Percentiles rank a stretch among this genome's conserved stretches.
Conservation (phyloP, 2,329 filamentous ascomycete species). For the Fusarium chlamydosporum region DNA sequence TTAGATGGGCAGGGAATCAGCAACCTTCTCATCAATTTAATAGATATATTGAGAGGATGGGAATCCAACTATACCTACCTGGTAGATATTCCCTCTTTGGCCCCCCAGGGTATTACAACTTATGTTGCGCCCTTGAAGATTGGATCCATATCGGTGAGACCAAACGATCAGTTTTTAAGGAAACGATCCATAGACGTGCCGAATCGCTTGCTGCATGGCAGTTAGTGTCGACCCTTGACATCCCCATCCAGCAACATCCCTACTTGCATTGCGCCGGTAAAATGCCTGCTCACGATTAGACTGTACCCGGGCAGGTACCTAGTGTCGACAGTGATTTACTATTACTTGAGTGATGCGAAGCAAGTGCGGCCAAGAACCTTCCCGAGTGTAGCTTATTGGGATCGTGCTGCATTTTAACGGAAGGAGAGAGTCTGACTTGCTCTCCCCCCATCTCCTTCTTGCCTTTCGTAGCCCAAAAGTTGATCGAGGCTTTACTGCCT, state of each 20-base stretch:
- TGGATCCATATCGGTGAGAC: slow-evolving; percentile 13
- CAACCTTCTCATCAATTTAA: slow-evolving; percentile 3
- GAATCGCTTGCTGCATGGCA: slow-evolving; percentile 11
- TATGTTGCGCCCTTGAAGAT: neutral
- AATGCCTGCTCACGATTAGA: neutral
- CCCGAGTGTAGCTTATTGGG: neutral
- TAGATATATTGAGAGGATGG: neutral
- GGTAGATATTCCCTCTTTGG: slow-evolving; percentile 15
- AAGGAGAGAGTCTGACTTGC: neutral
- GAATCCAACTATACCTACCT: neutral
- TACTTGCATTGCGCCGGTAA: slow-evolving; percentile 1
- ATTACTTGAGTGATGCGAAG: slow-evolving; percentile 3
- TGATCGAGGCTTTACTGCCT: neutral
- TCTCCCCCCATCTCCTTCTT: no score
- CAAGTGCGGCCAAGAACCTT: neutral
- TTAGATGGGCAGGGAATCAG: slow-evolving; percentile 13
- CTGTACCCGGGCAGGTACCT: neutral
- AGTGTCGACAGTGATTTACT: neutral
- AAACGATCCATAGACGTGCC: neutral
- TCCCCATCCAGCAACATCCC: neutral
- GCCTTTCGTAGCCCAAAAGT: neutral
- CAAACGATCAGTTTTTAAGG: slow-evolving; percentile 1
- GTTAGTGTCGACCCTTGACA: slow-evolving; percentile 3
- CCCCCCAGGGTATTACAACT: slow-evolving; percentile 7
- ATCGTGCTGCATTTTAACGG: neutral